Evolutionary conservation across 1,284 basidiomycete genomes (phyloP), one percentile per base, ranked within the genome.

Genomic region (Tilletia setariae): DNA sequence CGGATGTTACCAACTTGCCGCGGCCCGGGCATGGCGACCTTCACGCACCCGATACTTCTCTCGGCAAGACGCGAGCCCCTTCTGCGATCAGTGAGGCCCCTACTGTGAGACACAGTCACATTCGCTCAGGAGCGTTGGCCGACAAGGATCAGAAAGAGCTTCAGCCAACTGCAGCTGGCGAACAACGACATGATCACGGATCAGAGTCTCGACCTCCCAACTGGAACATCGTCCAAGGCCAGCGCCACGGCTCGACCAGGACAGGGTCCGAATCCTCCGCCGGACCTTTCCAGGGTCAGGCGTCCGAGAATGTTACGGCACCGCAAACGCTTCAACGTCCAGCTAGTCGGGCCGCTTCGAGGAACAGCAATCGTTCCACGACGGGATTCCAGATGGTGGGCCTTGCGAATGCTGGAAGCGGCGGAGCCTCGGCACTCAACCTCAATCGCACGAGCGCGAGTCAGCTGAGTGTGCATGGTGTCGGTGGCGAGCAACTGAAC

Each of bases 381-480:
- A 25, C 53, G 8, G 28, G 53, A n/a, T 59, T 23, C 56, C 56
- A 61, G 28, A 19, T 23, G 19, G 56, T 61, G 13, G 56, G 28
- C 21, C n/a, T 19, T 16, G 28, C 56, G 13, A 61, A 61, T 21
- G 28, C 16, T 19, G 56, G 56, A 11, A 30, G 25, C 28, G 19
- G 19, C 16, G 46, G 19, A 16, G 7, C 25, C 19, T 13, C 25
- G 51, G 0, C 56, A 2, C 19, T n/a, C 56, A 35, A 11, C 9
- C 7, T 40, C 6, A 61, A 35, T 21, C 56, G 56, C 28, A 16
- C 56, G 9, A 61, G 56, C 28, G 56, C 56, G 16, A 30, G 56
- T 13, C 28, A 32, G n/a, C 56, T 61, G 56, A 61, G 56, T 40
- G 56, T 61, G 56, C 56, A 61, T 30, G 35, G 56, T 35, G 16